phyloP scores from a whole-genome alignment of 1,284 basidiomycete species.

The Apiotrichum gracile region DNA sequence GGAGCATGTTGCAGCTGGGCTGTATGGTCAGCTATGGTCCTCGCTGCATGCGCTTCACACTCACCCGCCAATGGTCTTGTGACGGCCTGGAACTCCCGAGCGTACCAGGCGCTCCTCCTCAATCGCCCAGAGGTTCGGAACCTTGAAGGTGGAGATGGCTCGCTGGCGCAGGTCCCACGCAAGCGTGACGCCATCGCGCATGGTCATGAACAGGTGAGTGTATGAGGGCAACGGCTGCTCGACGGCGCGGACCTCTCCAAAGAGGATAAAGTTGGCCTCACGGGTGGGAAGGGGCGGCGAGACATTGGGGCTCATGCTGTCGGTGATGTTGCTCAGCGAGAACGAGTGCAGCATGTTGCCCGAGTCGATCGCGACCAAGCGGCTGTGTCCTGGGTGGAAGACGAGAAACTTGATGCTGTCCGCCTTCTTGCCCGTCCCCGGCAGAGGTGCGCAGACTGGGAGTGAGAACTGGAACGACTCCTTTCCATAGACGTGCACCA shows the following conservation, averaged over 20 bases:
- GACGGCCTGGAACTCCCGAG: conserved; percentile 54
- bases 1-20: conserved; percentile 48
- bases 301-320: conserved; percentile 26
- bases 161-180: conserved; percentile 66
- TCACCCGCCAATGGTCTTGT: conserved; percentile 48
- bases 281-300: conserved; percentile 32
- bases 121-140: conserved; percentile 68
- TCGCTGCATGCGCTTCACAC: conserved; percentile 18
- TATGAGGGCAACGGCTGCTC: conserved; percentile 38
- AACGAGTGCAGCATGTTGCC: conserved; percentile 37
- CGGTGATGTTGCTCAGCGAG: conserved; percentile 32
- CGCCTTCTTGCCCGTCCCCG: conserved; percentile 1
- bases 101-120: conserved; percentile 64
- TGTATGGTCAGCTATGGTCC: not conserved
- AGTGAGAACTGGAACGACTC: conserved; percentile 42
- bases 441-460: conserved; percentile 15
- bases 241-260: conserved; percentile 30
- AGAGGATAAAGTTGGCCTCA: conserved; percentile 29
- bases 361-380: conserved; percentile 41
- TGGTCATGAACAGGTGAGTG: conserved; percentile 42
- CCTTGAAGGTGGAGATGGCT: conserved; percentile 57
- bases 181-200: conserved; percentile 46
- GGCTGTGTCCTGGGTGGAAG: conserved; percentile 42
- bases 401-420: conserved; percentile 38
- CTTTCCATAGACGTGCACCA: conserved; percentile 42